Conservation (phyloP, 805 yeast genomes). For the Hanseniaspora clermontiae region DNA sequence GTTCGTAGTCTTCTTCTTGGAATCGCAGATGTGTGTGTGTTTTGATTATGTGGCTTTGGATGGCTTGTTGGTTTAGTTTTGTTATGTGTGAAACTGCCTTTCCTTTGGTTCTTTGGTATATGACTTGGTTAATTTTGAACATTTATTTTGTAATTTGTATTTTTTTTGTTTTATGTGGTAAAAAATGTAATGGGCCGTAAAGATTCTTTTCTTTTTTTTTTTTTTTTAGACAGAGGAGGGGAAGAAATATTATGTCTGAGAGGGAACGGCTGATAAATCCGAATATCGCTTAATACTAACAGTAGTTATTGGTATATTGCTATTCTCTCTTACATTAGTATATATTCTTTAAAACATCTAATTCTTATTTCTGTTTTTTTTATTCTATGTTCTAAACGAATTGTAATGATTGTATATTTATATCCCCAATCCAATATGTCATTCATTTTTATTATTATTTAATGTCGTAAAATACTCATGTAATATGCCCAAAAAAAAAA, state of each 20-base stretch:
- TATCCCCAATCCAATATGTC: not conserved
- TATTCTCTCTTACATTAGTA: too few species aligned
- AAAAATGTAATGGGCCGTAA: too few species aligned
- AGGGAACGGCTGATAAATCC: not conserved
- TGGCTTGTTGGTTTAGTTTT: not conserved
- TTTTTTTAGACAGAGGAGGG: not conserved
- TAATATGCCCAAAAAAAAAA: too few species aligned
- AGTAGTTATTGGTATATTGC: not conserved
- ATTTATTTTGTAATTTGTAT: not conserved
- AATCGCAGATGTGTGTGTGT: not conserved
- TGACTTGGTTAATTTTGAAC: not conserved
- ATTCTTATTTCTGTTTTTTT: not conserved
- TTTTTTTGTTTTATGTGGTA: not conserved
- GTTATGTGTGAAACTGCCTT: not conserved
- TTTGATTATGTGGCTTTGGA: not conserved
- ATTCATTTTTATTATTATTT: not conserved
- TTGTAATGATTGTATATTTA: too few species aligned
- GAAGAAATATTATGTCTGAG: not conserved
- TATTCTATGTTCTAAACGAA: too few species aligned
- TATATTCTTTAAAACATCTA: too few species aligned
- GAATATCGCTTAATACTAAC: not conserved
- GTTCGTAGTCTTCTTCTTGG: not conserved
- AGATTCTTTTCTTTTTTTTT: too few species aligned
- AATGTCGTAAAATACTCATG: too few species aligned
- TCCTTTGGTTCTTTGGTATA: not conserved